Conservation (phyloP, 805 yeast genomes). For the Candida sithepensis region DNA sequence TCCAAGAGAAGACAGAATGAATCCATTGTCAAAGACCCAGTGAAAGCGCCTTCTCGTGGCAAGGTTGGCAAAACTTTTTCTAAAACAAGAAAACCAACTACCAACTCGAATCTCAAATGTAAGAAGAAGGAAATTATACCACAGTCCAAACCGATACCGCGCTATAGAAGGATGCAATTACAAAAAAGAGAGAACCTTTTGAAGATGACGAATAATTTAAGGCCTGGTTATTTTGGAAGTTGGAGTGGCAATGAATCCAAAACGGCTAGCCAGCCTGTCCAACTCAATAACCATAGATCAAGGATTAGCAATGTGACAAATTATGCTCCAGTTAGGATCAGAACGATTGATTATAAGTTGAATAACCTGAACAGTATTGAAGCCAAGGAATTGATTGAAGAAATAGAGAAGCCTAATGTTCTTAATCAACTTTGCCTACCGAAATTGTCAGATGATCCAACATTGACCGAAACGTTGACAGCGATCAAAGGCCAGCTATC, state of each 20-base stretch:
- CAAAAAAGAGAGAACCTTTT: constrained; percentile 8
- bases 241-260: not conserved
- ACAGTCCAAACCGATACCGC: constrained; percentile 6
- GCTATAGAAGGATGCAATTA: constrained; percentile 14
- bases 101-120: not conserved
- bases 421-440: constrained; percentile 6
- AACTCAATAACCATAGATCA: not conserved
- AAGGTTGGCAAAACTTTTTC: not conserved
- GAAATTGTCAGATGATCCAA: constrained; percentile 5
- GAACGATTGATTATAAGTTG: constrained; percentile 1
- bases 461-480: constrained; percentile 6
- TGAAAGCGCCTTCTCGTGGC: not conserved
- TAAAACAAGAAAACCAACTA: not conserved
- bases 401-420: not conserved
- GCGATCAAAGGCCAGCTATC: constrained; percentile 5
- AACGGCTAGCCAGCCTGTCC: not conserved
- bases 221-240: constrained; percentile 13
- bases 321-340: constrained; percentile 14
- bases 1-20: not conserved
- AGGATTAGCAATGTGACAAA: constrained; percentile 14
- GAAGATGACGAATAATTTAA: constrained; percentile 14
- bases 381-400: not conserved
- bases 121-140: not conserved
- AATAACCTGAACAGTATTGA: not conserved
- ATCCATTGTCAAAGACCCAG: not conserved